A percentile compares a stretch with the other conserved stretches of the same genome.
These are phyloP conservation scores for Dicorynia guianensis DNA, from an alignment of 306 rosid species.

Conservation along the genomic window DNA sequence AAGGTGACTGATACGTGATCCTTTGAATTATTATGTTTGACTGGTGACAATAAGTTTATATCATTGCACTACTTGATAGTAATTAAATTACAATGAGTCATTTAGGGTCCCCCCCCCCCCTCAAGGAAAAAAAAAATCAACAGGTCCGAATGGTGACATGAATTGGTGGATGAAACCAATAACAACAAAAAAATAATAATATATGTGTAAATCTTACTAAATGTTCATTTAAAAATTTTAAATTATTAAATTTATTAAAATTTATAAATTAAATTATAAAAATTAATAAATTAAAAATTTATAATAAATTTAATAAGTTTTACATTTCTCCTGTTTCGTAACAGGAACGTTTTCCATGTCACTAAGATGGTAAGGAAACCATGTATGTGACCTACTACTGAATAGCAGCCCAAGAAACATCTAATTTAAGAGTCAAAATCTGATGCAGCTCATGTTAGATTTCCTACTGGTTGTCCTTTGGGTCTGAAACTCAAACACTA, in stretches of 20 bases:
- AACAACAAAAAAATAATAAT: not conserved
- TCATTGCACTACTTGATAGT: not conserved
- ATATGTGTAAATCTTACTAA: no score
- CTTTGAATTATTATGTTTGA: slow-evolving; percentile 7
- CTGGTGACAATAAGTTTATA: not conserved
- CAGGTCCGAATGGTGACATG: not conserved
- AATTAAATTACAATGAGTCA: not conserved
- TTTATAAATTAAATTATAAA: no score
- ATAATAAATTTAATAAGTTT: no score
- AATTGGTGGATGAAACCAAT: not conserved
- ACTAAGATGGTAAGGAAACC: no score
- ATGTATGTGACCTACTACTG: not conserved
- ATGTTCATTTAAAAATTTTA: no score
- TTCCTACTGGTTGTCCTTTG: not conserved
- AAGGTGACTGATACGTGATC: not conserved
- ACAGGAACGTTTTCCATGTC: no score
- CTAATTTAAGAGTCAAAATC: not conserved
- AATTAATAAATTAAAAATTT: no score
- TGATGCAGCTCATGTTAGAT: not conserved
- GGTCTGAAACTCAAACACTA: not conserved
- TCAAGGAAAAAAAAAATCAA: not conserved
- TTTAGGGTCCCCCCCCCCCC: not conserved
- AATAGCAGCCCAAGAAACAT: not conserved
- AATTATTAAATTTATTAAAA: no score
- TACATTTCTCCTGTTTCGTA: no score